Evolutionary conservation across 345 rosid species (phyloP).

Genomic region (Reutealis trisperma): DNA sequence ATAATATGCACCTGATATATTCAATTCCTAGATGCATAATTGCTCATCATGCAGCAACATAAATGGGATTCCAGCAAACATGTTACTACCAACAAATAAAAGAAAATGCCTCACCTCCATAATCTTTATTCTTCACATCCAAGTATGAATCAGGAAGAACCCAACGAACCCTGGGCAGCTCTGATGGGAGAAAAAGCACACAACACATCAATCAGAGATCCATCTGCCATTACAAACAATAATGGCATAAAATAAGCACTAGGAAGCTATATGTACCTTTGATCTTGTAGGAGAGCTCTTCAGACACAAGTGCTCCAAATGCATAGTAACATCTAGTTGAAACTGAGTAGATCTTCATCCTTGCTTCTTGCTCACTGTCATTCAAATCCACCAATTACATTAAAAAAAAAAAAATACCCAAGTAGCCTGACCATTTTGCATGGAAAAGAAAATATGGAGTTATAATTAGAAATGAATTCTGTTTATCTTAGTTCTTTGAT

Average conservation of each 20-base stretch:
- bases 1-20: background rate
- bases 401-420: background rate
- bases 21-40: background rate
- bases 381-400: background rate
- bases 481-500: background rate
- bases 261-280: constrained; percentile 51
- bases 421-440: background rate
- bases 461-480: background rate
- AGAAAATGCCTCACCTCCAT: constrained; percentile 65
- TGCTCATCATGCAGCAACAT: background rate
- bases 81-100: background rate
- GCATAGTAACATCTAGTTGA: constrained; percentile 78
- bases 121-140: constrained; percentile 89
- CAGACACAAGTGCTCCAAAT: constrained; percentile 81
- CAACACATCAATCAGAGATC: background rate
- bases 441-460: background rate
- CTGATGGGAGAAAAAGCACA: constrained; percentile 35
- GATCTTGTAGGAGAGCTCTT: constrained; percentile 66
- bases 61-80: background rate
- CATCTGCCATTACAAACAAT: background rate
- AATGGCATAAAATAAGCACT: background rate
- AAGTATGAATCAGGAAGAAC: constrained; percentile 97
- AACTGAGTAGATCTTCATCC: constrained; percentile 84
- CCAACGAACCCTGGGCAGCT: constrained; percentile 81
- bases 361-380: constrained; percentile 81